Base-by-base conservation (phyloP, 2,329 filamentous ascomycete species). In the Botrytis elliptica region DNA sequence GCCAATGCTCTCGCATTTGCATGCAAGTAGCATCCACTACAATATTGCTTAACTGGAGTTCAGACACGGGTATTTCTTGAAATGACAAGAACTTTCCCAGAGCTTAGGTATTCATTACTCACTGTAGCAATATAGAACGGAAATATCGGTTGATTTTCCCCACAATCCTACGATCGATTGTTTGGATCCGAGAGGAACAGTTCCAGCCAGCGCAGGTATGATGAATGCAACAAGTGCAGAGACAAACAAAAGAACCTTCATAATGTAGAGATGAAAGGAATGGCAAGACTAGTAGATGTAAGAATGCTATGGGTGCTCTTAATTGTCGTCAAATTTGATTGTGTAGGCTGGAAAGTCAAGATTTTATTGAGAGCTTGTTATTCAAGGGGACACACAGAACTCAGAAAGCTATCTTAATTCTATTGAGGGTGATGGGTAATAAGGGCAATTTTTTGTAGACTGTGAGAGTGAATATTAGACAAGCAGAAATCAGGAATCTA, bases 41-140 rank as follows among this genome's bases (percentile, higher is more conserved):
- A 1, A 25, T 33, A 25, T 20, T 20, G 20, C n/a, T 71, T 4
- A 65, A 20, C 4, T 33, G n/a, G 6, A 38, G 18, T 18, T n/a
- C 33, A 52, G 25, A 5, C 3, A 42, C 0, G 7, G 16, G 14
- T 8, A 8, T 22, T 6, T 46, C 1, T 8, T 9, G 4, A 4
- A 16, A 16, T 25, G 6, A 6, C 5, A 22, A 4, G 25, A 4
- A 33, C 1, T 16, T 6, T 3, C 20, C 0, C 18, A 46, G 44
- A 46, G 7, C 44, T 46, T 46, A 9, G 44, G 44, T 3, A 3
- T 44, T 46, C 18, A 22, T 46, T 68, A 68, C 66, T 57, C 33
- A 68, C 66, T 42, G n/a, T 69, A 69, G 49, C 66, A 69, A n/a
- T 57, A 33, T 9, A 9, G 14, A 42, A 69, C 49, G 22, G 66